A percentile compares a stretch with the other conserved stretches of the same genome.
Evolutionary conservation across 1,139 yeast species (phyloP).

Genomic region (Nakaseomyces kungkrabaensis): DNA sequence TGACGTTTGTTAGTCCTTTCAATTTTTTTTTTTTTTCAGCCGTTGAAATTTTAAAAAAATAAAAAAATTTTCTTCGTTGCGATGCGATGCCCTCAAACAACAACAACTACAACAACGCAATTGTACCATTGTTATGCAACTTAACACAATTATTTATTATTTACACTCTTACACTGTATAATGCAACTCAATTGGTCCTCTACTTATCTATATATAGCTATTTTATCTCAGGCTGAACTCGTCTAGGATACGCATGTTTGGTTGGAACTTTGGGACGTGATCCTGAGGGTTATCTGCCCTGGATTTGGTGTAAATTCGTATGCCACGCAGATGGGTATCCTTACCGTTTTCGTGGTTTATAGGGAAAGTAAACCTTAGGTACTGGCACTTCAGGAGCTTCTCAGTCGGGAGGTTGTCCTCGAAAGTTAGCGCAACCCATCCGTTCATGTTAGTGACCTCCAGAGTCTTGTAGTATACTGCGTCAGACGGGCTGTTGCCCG

Average conservation of each 20-base stretch:
- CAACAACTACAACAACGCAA: too few species aligned
- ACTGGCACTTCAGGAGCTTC: constrained; percentile 58
- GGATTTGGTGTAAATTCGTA: constrained; percentile 44
- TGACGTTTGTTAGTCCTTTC: too few species aligned
- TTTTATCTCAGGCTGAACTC: neutral
- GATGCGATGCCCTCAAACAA: neutral
- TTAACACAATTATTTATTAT: neutral
- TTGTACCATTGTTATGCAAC: neutral
- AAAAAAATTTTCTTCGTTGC: neutral
- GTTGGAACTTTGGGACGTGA: neutral
- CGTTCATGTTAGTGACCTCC: constrained; percentile 62
- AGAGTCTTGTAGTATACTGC: constrained; percentile 62
- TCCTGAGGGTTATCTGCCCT: neutral
- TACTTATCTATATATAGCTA: too few species aligned
- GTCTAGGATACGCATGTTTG: neutral
- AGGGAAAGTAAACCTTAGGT: constrained; percentile 57
- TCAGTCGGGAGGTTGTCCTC: constrained; percentile 47
- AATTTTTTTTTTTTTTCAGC: too few species aligned
- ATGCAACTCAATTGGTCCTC: too few species aligned
- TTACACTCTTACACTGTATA: too few species aligned
- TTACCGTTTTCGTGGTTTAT: constrained; percentile 94
- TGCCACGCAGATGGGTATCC: constrained; percentile 80
- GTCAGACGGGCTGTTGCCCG: constrained; percentile 85
- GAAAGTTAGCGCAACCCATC: constrained; percentile 76
- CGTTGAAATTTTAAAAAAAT: neutral